These are phyloP conservation scores for Leccinum uliginosum DNA, from an alignment of 768 basidiomycete species.

Conservation along the genomic window DNA sequence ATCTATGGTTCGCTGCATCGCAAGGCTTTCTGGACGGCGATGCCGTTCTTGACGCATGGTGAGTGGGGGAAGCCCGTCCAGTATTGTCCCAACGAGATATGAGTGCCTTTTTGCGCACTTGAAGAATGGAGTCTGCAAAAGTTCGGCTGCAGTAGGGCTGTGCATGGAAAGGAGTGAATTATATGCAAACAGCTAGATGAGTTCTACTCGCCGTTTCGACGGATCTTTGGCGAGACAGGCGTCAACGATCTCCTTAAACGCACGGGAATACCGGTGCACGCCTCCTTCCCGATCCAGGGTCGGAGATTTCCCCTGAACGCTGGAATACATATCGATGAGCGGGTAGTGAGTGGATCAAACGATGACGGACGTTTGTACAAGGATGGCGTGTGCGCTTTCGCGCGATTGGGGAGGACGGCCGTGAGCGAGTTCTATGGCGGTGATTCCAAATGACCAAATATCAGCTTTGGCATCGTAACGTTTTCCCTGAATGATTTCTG, in stretches of 20 bases:
- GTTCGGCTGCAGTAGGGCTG: conserved; percentile 73
- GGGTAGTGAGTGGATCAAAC: neutral
- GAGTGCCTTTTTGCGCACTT: conserved; percentile 72
- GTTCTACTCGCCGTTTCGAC: conserved; percentile 49
- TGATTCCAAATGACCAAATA: conserved; percentile 96
- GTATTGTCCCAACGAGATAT: conserved; percentile 71
- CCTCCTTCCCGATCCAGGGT: conserved; percentile 71
- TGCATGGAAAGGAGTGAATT: neutral
- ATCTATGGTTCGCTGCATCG: conserved; percentile 52
- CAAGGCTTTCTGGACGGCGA: conserved; percentile 36
- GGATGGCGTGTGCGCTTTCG: conserved; percentile 66
- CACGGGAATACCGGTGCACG: conserved; percentile 68
- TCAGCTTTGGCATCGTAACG: conserved; percentile 86
- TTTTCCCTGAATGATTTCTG: conserved; percentile 82
- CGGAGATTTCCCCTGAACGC: conserved; percentile 76
- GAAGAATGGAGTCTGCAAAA: conserved; percentile 80
- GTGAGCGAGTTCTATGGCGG: conserved; percentile 84
- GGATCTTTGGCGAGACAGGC: conserved; percentile 86
- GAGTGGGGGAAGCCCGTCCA: conserved; percentile 73
- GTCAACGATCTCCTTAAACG: conserved; percentile 80
- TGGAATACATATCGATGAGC: conserved; percentile 22
- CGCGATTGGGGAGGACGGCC: conserved; percentile 84
- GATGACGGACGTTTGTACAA: conserved; percentile 62
- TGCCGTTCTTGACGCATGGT: conserved; percentile 66
- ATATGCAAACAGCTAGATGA: neutral